These are phyloP conservation scores for Oxyria digyna DNA, from an alignment of 148 eudicot genomes.

Conservation along the genomic window DNA sequence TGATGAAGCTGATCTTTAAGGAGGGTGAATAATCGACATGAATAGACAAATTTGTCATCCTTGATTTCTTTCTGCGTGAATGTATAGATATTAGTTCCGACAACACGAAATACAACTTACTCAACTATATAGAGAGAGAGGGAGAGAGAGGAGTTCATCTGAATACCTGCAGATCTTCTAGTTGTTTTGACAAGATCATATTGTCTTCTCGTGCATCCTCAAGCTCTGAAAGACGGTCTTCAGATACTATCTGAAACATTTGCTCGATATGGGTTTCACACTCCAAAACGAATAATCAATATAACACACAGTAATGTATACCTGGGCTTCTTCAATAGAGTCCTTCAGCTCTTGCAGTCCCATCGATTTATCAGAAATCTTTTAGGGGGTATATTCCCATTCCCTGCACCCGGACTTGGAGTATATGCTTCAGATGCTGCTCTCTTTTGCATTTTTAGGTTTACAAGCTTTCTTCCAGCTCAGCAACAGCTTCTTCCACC, in stretches of 20 bases:
- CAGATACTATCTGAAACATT: too few species aligned
- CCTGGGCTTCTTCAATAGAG: too few species aligned
- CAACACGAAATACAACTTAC: slow-evolving; percentile 3
- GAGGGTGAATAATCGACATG: slow-evolving; percentile 67
- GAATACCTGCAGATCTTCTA: slow-evolving; percentile 74
- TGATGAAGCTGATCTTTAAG: slow-evolving; percentile 85
- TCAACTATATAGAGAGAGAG: not conserved
- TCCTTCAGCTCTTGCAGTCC: too few species aligned
- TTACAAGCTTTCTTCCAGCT: too few species aligned
- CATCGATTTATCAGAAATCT: slow-evolving; percentile 58
- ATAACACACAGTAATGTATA: too few species aligned
- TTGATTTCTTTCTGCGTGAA: slow-evolving; percentile 55
- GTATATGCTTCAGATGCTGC: slow-evolving; percentile 47
- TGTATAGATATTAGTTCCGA: too few species aligned
- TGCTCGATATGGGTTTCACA: too few species aligned
- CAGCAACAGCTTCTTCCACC: too few species aligned
- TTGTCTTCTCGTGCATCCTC: slow-evolving; percentile 80
- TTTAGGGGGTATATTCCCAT: slow-evolving; percentile 72
- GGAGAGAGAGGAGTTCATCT: not conserved
- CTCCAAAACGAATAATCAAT: too few species aligned
- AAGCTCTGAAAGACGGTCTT: too few species aligned
- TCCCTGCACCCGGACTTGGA: slow-evolving; percentile 35
- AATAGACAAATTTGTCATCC: too few species aligned
- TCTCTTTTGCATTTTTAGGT: slow-evolving; percentile 73
- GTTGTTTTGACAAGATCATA: slow-evolving; percentile 50